A percentile compares a stretch with the other conserved stretches of the same genome.
These are phyloP conservation scores for Geotrichum fermentans DNA, from an alignment of 1,139 yeast species.

Conservation along the genomic window DNA sequence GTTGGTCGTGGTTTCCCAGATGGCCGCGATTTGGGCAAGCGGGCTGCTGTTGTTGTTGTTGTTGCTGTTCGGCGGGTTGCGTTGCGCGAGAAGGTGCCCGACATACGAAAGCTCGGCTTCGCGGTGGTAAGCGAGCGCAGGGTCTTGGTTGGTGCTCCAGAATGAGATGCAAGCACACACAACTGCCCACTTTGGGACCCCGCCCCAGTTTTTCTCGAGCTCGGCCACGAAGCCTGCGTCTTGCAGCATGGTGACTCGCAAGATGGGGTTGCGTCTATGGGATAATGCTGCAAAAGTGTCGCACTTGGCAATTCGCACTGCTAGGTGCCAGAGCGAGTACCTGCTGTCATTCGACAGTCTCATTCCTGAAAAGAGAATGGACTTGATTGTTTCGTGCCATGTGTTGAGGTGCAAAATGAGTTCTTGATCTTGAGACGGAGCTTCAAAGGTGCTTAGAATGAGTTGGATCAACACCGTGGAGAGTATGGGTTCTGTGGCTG, in stretches of 20 bases:
- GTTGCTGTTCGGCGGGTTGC: no score
- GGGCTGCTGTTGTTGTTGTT: no score
- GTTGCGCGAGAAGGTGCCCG: no score
- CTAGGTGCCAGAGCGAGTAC: conserved; percentile 8
- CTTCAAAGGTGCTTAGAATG: conserved; percentile 11
- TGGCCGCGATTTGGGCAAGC: no score
- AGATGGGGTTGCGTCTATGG: conserved; percentile 10
- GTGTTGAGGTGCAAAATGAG: conserved; percentile 7
- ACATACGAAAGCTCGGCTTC: not conserved
- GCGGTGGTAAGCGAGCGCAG: not conserved
- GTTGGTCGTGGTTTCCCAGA: conserved; percentile 5
- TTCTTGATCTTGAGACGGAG: conserved; percentile 2
- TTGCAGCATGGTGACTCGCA: conserved; percentile 1
- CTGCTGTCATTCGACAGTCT: not conserved
- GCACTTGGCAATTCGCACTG: conserved; percentile 13
- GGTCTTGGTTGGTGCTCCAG: not conserved
- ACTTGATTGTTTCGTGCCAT: conserved; percentile 3
- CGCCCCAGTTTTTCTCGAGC: conserved; percentile 8
- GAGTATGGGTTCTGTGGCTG: not conserved
- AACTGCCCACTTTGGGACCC: conserved; percentile 10
- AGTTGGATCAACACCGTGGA: conserved; percentile 14
- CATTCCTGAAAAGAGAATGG: not conserved
- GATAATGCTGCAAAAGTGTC: conserved; percentile 13
- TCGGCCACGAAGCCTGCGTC: not conserved
- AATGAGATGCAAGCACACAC: conserved; percentile 1